These are phyloP conservation scores for Leishmania turanica DNA, from an alignment of 208 protist species.

Conservation along the genomic window DNA sequence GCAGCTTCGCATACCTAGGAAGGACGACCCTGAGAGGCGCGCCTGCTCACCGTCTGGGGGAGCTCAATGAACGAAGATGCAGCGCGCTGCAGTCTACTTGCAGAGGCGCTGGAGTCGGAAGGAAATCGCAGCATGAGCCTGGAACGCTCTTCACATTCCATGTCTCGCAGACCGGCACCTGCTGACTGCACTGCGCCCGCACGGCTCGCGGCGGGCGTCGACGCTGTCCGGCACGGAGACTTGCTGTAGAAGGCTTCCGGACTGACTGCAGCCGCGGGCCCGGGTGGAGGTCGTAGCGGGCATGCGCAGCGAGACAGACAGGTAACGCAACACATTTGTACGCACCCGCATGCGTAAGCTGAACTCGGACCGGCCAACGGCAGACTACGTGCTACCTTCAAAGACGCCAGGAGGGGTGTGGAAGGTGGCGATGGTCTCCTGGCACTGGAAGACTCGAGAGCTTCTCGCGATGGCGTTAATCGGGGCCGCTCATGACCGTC, in stretches of 20 bases:
- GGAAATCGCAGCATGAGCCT: constrained; percentile 17
- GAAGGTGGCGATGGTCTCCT: constrained; percentile 41
- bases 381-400: constrained; percentile 8
- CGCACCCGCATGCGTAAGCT: constrained; percentile 15
- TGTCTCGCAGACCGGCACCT: constrained; percentile 13
- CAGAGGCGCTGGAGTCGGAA: constrained; percentile 4
- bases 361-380: constrained; percentile 8
- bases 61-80: neutral
- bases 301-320: constrained; percentile 25
- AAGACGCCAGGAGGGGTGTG: constrained; percentile 9
- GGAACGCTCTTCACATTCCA: constrained; percentile 14
- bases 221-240: constrained; percentile 16
- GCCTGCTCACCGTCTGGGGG: constrained; percentile 3
- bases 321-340: constrained; percentile 5
- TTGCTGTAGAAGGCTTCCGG: neutral
- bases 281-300: constrained; percentile 19
- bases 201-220: constrained; percentile 19
- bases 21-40: neutral
- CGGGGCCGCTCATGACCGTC: neutral
- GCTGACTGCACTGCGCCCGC: constrained; percentile 9
- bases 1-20: constrained; percentile 10
- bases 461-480: constrained; percentile 3
- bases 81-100: constrained; percentile 17
- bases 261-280: constrained; percentile 22
- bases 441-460: constrained; percentile 13